A percentile compares a stretch with the other conserved stretches of the same genome.
Evolutionary conservation across 75 land plant genomes (phyloP).

Genomic region (Isoetes taiwanensis): DNA sequence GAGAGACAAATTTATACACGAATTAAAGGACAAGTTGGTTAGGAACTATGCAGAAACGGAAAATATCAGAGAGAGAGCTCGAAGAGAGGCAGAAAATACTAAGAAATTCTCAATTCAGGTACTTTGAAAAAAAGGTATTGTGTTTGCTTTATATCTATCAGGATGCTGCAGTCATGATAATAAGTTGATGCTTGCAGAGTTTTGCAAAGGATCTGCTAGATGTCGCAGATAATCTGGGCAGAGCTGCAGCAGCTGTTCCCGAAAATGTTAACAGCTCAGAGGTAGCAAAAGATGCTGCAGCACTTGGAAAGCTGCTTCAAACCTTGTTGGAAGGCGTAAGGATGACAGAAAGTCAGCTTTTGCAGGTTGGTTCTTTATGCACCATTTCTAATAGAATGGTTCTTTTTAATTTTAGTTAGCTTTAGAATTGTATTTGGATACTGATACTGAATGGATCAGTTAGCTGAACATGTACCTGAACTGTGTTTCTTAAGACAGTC

Average conservation of each 20-base stretch:
- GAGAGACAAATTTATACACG: slow-evolving; percentile 40
- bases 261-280: slow-evolving; percentile 50
- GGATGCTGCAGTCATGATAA: not conserved
- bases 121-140: not conserved
- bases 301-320: slow-evolving; percentile 43
- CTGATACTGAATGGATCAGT: slow-evolving; percentile 4
- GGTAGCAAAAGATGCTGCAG: slow-evolving; percentile 35
- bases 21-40: slow-evolving; percentile 68
- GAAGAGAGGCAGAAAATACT: slow-evolving; percentile 66
- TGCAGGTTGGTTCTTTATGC: slow-evolving; percentile 34
- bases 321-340: slow-evolving; percentile 78
- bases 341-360: slow-evolving; percentile 82
- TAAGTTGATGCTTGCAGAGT: slow-evolving; percentile 31
- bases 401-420: not conserved
- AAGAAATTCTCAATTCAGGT: slow-evolving; percentile 93
- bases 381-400: not conserved
- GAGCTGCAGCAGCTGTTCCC: slow-evolving; percentile 63
- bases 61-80: slow-evolving; percentile 62
- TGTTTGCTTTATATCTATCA: not conserved
- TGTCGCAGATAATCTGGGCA: slow-evolving; percentile 82
- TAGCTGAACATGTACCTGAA: not conserved
- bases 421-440: not conserved
- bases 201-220: slow-evolving; percentile 86
- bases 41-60: slow-evolving; percentile 77
- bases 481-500: slow-evolving; percentile 2